Conservation (phyloP, 176 grass and related monocot species). For the Ananas comosus region DNA sequence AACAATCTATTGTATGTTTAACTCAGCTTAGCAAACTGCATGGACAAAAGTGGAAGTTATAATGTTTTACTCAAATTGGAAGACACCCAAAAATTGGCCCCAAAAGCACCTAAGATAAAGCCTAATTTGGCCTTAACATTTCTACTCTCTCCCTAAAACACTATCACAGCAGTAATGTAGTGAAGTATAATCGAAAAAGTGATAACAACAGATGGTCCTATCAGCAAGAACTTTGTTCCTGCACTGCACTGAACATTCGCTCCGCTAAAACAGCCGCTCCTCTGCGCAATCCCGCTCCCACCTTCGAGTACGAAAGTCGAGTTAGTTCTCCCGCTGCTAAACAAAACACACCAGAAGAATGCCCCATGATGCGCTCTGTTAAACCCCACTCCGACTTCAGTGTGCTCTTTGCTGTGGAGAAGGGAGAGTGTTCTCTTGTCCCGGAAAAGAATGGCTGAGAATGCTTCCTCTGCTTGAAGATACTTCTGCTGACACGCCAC, state of each 20-base stretch:
- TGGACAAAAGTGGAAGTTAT: too few species aligned
- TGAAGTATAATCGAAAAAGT: background rate
- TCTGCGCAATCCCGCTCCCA: conserved; percentile 56
- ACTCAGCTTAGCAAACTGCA: too few species aligned
- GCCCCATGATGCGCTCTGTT: conserved; percentile 43
- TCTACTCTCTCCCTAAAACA: background rate
- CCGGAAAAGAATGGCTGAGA: conserved; percentile 25
- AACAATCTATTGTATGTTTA: too few species aligned
- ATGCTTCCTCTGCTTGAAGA: conserved; percentile 25
- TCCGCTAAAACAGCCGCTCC: conserved; percentile 67
- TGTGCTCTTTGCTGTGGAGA: conserved; percentile 50
- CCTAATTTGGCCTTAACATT: background rate
- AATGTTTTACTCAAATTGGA: background rate
- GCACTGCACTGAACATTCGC: conserved; percentile 34
- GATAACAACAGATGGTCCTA: background rate
- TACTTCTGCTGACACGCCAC: conserved; percentile 44
- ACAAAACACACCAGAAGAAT: conserved; percentile 80
- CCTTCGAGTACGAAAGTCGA: conserved; percentile 67
- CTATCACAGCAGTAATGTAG: background rate
- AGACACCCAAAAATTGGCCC: background rate
- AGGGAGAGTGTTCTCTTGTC: conserved; percentile 22
- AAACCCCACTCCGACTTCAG: conserved; percentile 59
- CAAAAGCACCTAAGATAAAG: background rate
- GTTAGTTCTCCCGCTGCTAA: conserved; percentile 53
- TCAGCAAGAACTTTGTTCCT: conserved; percentile 4